A percentile compares a stretch with the other conserved stretches of the same genome.
phyloP scores from a whole-genome alignment of 2,329 filamentous ascomycete genomes.

The Botrytis tulipae region DNA sequence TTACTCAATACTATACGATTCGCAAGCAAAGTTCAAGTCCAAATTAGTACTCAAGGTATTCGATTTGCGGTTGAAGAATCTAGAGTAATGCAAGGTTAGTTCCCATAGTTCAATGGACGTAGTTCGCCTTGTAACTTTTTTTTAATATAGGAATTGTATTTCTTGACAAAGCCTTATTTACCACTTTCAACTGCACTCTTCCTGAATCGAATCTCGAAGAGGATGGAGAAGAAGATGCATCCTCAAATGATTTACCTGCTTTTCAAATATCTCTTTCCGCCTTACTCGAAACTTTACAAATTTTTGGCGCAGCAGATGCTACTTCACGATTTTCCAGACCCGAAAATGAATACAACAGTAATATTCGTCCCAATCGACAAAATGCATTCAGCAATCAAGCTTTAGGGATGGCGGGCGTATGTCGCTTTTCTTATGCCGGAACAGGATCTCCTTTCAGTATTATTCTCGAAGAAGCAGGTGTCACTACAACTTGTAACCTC shows the following conservation, averaged over 20 bases:
- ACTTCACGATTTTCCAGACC: constrained; percentile 53
- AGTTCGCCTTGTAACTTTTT: constrained; percentile 27
- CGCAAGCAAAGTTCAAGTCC: constrained; percentile 56
- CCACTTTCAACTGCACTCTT: constrained; percentile 71
- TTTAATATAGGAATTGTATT: constrained; percentile 64
- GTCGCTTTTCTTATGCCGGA: constrained; percentile 73
- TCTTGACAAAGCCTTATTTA: constrained; percentile 85
- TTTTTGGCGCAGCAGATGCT: constrained; percentile 82
- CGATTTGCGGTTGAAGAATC: constrained; percentile 86
- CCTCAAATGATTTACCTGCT: constrained; percentile 52
- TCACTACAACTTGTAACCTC: constrained; percentile 86
- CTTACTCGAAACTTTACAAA: constrained; percentile 90
- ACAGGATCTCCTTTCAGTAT: constrained; percentile 79
- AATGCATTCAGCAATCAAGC: constrained; percentile 82
- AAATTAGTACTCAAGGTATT: constrained; percentile 81
- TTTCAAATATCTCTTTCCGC: constrained; percentile 88
- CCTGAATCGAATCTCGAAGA: constrained; percentile 41
- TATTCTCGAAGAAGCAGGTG: constrained; percentile 78
- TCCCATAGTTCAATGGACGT: constrained; percentile 8
- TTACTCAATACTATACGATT: constrained; percentile 59
- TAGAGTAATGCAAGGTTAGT: constrained; percentile 82
- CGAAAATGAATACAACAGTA: constrained; percentile 61
- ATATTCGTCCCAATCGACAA: constrained; percentile 58
- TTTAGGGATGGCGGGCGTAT: constrained; percentile 80
- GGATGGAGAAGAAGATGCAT: constrained; percentile 43